Base-by-base conservation (phyloP, 2,329 filamentous ascomycete genomes). In the Chaetothyriales sp. region DNA sequence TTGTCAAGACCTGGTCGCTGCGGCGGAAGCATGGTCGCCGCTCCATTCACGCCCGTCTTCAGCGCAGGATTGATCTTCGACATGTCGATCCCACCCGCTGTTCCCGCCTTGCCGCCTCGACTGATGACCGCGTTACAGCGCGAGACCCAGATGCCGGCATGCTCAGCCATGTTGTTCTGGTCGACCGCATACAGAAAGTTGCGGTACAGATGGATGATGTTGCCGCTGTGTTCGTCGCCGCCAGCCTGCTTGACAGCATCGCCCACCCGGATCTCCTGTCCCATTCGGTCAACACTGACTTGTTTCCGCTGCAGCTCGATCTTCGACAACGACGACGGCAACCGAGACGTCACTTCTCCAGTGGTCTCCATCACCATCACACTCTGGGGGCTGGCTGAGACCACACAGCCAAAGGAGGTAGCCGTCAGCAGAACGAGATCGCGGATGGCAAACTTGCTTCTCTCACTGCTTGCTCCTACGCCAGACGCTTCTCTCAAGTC, bases 311-410 rank as follows among this genome's bases (percentile, higher is more conserved):
- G 83, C 62, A 81, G 81, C 2, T 86, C 84, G 45, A 96, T 76
- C 65, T 88, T 89, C 68, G 92, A 92, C 56, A 98, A 88, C 64
- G 94, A 88, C 0, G 90, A 94, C 18, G 89, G 89, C 65, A 95
- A 80, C 2, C 94, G 74, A 56, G 84, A 85, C 53, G 87, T 81
- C 15, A 80, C 78, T 54, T 87, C 84, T 54, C 87, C 86, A 56
- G 92, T 85, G 65, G 98, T 92, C 62, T 98, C 90, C 9, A 98
- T 72, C 0, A 95, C 84, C 22, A 85, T 83, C 50, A 98, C 72
- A 0, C 87, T 90, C 67, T 98, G 92, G 49, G 89, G 84, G 62
- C 98, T 92, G 46, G 96, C 87, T 68, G 95, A 94, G 68, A 95
- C 83, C 53, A 98, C 81, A 64, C 87, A 94, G 52, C 84, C 92